Evolutionary conservation across 2,329 filamentous ascomycete species (phyloP).

Genomic region (Venturiaceae sp.): DNA sequence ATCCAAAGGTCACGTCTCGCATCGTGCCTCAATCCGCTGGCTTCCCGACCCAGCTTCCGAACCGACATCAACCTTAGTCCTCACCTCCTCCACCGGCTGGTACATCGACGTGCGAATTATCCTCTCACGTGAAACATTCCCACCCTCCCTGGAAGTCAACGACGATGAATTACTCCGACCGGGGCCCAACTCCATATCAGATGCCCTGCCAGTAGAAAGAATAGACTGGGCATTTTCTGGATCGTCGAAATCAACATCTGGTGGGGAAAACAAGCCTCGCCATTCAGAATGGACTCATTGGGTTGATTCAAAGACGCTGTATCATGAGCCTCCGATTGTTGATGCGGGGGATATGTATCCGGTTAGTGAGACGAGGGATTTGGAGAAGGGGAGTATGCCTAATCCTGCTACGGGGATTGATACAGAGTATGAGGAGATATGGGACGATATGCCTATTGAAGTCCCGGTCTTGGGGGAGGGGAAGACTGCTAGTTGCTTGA

Average conservation of each 20-base stretch:
- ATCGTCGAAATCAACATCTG: background rate
- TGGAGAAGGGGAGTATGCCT: constrained; percentile 3
- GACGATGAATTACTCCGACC: background rate
- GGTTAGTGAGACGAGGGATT: background rate
- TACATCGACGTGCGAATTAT: constrained; percentile 4
- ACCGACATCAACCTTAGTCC: constrained; percentile 5
- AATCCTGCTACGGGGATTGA: constrained; percentile 4
- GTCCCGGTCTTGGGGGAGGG: background rate
- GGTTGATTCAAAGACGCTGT: constrained; percentile 1
- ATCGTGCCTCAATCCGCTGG: background rate
- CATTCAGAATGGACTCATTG: constrained; percentile 1
- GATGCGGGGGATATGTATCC: constrained; percentile 1
- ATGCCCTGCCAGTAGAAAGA: background rate
- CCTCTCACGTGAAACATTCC: background rate
- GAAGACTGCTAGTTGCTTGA: background rate
- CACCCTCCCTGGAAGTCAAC: background rate
- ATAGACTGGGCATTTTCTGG: constrained; percentile 7
- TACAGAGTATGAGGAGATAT: constrained; percentile 22
- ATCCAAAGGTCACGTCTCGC: background rate
- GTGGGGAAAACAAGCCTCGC: background rate
- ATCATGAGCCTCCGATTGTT: background rate
- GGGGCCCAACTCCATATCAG: too few relatives aligned
- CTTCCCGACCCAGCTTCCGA: constrained; percentile 1
- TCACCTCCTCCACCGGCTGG: constrained; percentile 1
- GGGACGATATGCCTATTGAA: background rate